Evolutionary conservation across 768 basidiomycete species (phyloP).

Genomic region (Trametes coccinea): DNA sequence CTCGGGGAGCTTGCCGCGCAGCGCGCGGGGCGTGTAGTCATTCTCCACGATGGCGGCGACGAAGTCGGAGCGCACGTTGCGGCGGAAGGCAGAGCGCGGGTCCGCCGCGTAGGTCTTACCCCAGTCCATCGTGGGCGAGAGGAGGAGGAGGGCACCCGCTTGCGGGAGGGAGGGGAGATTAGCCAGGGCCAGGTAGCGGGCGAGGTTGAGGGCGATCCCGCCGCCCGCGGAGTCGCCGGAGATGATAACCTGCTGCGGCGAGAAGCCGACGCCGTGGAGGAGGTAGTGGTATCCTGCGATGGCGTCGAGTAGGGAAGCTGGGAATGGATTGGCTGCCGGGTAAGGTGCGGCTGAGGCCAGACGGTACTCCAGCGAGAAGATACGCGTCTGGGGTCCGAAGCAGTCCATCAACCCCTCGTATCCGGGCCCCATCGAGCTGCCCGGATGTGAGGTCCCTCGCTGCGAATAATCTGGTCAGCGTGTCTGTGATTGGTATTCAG

Average conservation of each 20-base stretch:
- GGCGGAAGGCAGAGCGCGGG: conserved; percentile 2
- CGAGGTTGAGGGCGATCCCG: conserved; percentile 44
- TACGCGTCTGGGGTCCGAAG: conserved; percentile 26
- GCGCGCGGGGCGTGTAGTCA: conserved; percentile 11
- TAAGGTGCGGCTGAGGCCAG: conserved; percentile 33
- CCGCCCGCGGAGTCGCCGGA: conserved; percentile 58
- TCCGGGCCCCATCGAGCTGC: not conserved
- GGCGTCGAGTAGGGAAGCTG: conserved; percentile 53
- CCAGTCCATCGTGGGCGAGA: conserved; percentile 36
- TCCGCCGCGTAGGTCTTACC: conserved; percentile 13
- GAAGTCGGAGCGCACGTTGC: conserved; percentile 7
- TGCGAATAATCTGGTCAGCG: not conserved
- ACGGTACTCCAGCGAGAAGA: conserved; percentile 50
- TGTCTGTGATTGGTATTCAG: no score
- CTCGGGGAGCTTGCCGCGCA: conserved; percentile 1
- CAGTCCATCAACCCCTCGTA: conserved; percentile 20
- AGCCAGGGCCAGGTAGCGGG: conserved; percentile 35
- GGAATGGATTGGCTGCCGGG: conserved; percentile 43
- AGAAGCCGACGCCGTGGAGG: conserved; percentile 41
- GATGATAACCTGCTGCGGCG: conserved; percentile 45
- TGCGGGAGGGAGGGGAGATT: conserved; percentile 6
- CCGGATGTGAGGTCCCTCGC: not conserved
- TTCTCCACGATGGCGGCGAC: not conserved
- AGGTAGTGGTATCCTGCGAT: conserved; percentile 54
- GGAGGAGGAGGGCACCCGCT: conserved; percentile 36